Evolutionary conservation across 768 basidiomycete genomes (phyloP).

Genomic region (Steccherinum ochraceum): DNA sequence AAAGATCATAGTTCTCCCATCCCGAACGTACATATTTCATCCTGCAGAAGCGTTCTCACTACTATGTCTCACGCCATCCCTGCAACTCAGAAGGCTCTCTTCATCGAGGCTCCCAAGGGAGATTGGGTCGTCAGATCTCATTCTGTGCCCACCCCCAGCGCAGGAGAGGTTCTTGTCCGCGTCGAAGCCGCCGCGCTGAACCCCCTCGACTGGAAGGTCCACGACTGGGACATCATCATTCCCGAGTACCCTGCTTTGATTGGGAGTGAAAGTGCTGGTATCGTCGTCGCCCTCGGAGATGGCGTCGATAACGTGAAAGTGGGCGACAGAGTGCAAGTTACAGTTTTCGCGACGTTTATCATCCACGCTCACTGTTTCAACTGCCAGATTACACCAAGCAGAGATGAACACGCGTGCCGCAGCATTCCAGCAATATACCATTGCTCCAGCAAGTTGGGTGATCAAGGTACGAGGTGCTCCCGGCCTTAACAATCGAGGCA

Average conservation of each 20-base stretch:
- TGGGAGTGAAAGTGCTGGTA: slow-evolving; percentile 24
- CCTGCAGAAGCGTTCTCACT: too few species aligned
- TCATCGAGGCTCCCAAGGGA: background rate
- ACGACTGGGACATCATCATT: slow-evolving; percentile 13
- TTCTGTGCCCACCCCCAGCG: slow-evolving; percentile 4
- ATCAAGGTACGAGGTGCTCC: slow-evolving; percentile 17
- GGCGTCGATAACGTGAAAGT: slow-evolving; percentile 28
- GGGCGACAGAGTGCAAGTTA: slow-evolving; percentile 34
- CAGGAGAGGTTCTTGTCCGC: slow-evolving; percentile 10
- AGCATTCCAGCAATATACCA: slow-evolving; percentile 22
- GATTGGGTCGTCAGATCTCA: background rate
- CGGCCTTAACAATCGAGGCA: background rate
- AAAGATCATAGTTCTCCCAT: too few species aligned
- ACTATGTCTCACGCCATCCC: too few species aligned
- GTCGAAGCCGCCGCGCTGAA: slow-evolving; percentile 6
- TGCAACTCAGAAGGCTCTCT: slow-evolving; percentile 1
- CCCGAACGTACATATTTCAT: too few species aligned
- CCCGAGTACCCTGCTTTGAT: slow-evolving; percentile 25
- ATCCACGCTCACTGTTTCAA: background rate
- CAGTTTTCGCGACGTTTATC: background rate
- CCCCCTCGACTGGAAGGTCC: slow-evolving; percentile 6
- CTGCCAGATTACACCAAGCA: slow-evolving; percentile 17
- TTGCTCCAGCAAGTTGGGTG: slow-evolving; percentile 17
- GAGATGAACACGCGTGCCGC: slow-evolving; percentile 9
- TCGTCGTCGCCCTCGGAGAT: slow-evolving; percentile 31